Percentiles rank a stretch among this genome's conserved stretches.
These are phyloP conservation scores for Neoarthrinium moseri DNA, from an alignment of 2,329 filamentous ascomycete genomes.

Conservation along the genomic window DNA sequence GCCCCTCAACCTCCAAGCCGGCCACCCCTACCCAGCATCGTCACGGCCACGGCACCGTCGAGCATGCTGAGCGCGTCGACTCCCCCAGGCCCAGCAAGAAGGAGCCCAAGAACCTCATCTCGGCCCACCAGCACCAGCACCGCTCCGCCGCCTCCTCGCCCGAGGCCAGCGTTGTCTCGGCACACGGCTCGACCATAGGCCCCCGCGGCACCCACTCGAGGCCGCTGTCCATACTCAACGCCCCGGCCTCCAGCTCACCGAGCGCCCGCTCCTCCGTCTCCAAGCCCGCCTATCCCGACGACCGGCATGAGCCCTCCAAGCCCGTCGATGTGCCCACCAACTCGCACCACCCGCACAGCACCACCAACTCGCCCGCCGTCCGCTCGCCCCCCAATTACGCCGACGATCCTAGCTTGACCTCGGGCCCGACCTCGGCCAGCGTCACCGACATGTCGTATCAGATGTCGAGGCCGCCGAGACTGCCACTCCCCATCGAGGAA, in stretches of 20 bases:
- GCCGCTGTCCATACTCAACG: constrained; percentile 46
- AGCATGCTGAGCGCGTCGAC: constrained; percentile 27
- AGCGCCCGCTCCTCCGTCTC: constrained; percentile 28
- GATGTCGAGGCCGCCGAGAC: constrained; percentile 72
- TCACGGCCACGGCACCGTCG: no score
- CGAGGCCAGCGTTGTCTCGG: constrained; percentile 61
- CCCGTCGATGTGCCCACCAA: constrained; percentile 56
- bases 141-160: constrained; percentile 54
- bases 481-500: constrained; percentile 92
- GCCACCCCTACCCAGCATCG: constrained; percentile 28
- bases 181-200: constrained; percentile 53
- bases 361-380: constrained; percentile 24
- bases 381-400: constrained; percentile 32
- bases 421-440: constrained; percentile 52
- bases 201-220: constrained; percentile 42
- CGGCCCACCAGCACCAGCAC: constrained; percentile 48
- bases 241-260: constrained; percentile 28
- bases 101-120: constrained; percentile 52
- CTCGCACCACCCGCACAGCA: constrained; percentile 5
- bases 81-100: constrained; percentile 35
- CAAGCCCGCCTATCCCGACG: constrained; percentile 32
- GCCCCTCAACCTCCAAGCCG: constrained; percentile 27
- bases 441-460: constrained; percentile 62
- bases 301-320: constrained; percentile 47
- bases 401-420: constrained; percentile 37